Base-by-base conservation (phyloP, 2,329 filamentous ascomycete genomes). In the Penicillium sp. region DNA sequence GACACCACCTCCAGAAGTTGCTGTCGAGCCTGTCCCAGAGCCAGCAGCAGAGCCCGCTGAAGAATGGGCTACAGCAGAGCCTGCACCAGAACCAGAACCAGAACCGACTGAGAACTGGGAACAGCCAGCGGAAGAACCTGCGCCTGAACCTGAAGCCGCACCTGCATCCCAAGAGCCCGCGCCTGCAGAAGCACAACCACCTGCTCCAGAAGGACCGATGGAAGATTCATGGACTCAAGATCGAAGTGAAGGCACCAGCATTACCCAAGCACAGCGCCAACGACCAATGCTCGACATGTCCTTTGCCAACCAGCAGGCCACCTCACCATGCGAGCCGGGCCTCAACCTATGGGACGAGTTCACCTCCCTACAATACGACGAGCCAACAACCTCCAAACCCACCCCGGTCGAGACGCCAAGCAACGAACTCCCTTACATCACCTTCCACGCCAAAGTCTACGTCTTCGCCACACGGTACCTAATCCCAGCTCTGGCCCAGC, bases 371-470 rank as follows among this genome's bases (percentile, higher is more conserved):
- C 67, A 75, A 50, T 76, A 76, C 55, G 69, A 72, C 25, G 68
- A 57, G 44, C 45, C 57, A 58, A 13, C 53, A 55, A 16, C 48
- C 54, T 15, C 50, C 51, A 49, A 60, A 49, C 40, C 57, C 39
- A 33, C 60, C 44, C 16, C 58, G 48, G 38, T 54, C 54, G 54
- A 49, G 47, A 44, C 50, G 11, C 44, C 53, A 2, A 58, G 29
- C 21, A 46, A 64, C 16, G 68, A 70, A 15, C 65, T 73, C 13
- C 74, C 74, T 4, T 76, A 77, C 54, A 68, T 76, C 29, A 67
- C 75, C 39, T 76, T 76, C 63, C 75, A 77, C 41, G 75, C 75
- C n/a, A 76, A 77, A 63, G 58, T 77, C 45, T 76, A 77, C 58
- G 71, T 76, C 56, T 76, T 77, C 53, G 74, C 75, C n/a, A 74